phyloP scores from a whole-genome alignment of 2,329 filamentous ascomycete genomes.

The Fusarium sp. region DNA sequence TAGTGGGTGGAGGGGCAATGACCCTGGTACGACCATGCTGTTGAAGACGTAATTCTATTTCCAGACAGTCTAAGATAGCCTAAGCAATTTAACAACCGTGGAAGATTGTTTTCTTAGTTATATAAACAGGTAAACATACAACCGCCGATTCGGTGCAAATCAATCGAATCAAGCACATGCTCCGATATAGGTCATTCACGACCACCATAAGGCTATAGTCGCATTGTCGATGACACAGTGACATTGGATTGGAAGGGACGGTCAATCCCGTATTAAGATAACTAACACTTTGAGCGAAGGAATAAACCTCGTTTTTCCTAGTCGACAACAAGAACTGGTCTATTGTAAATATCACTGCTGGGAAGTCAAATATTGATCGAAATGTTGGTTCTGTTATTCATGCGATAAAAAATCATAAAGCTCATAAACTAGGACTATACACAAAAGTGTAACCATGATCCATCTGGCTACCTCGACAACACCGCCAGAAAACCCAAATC shows the following conservation, averaged over 20 bases:
- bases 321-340: neutral
- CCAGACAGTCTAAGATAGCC: neutral
- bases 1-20: conserved; percentile 28
- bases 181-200: neutral
- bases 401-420: conserved; percentile 45
- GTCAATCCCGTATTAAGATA: neutral
- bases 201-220: neutral
- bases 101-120: neutral
- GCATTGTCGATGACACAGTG: neutral
- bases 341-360: neutral
- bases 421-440: conserved; percentile 42
- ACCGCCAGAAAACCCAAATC: conserved; percentile 43
- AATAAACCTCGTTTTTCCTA: neutral
- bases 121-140: neutral
- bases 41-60: conserved; percentile 5
- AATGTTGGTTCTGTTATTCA: conserved; percentile 42
- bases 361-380: conserved; percentile 18
- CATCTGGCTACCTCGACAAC: conserved; percentile 43
- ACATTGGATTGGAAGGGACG: neutral
- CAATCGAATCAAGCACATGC: neutral
- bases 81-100: neutral
- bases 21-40: neutral
- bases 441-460: conserved; percentile 39
- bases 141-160: neutral
- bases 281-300: neutral